Evolutionary conservation across 495 filamentous ascomycete genomes (phyloP).

Genomic region (Tetracladium marchalianum): DNA sequence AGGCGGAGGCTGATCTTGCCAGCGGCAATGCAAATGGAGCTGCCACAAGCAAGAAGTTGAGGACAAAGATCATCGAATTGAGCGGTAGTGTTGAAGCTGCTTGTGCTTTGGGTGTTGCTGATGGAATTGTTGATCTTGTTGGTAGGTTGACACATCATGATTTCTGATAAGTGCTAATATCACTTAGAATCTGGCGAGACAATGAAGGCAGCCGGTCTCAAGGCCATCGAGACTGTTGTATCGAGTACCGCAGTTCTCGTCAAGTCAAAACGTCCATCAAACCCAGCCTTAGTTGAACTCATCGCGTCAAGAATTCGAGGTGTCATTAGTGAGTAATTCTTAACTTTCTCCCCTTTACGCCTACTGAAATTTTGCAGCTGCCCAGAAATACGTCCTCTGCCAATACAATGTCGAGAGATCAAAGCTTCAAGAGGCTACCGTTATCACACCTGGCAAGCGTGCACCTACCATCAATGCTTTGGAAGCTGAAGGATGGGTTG

Average conservation of each 20-base stretch:
- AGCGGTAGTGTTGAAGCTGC: slow-evolving; percentile 96
- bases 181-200: slow-evolving; percentile 87
- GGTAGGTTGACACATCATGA: slow-evolving; percentile 44
- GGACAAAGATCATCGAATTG: slow-evolving; percentile 81
- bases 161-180: slow-evolving; percentile 2
- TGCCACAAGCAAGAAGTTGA: slow-evolving; percentile 37
- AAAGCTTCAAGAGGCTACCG: slow-evolving; percentile 53
- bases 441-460: slow-evolving; percentile 88
- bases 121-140: slow-evolving; percentile 95
- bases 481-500: slow-evolving; percentile 86
- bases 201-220: slow-evolving; percentile 94
- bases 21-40: slow-evolving; percentile 16
- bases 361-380: slow-evolving; percentile 39
- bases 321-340: slow-evolving; percentile 64
- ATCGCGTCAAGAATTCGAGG: slow-evolving; percentile 78
- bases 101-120: slow-evolving; percentile 88
- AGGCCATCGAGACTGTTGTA: slow-evolving; percentile 88
- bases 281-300: slow-evolving; percentile 64
- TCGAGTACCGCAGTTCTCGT: slow-evolving; percentile 81
- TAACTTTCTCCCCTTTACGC: not conserved
- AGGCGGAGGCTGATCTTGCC: slow-evolving; percentile 36
- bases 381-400: slow-evolving; percentile 87
- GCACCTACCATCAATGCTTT: slow-evolving; percentile 83
- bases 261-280: slow-evolving; percentile 79
- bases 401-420: slow-evolving; percentile 83